Conservation (phyloP, 75 land plant genomes). For the Gnetum montanum region DNA sequence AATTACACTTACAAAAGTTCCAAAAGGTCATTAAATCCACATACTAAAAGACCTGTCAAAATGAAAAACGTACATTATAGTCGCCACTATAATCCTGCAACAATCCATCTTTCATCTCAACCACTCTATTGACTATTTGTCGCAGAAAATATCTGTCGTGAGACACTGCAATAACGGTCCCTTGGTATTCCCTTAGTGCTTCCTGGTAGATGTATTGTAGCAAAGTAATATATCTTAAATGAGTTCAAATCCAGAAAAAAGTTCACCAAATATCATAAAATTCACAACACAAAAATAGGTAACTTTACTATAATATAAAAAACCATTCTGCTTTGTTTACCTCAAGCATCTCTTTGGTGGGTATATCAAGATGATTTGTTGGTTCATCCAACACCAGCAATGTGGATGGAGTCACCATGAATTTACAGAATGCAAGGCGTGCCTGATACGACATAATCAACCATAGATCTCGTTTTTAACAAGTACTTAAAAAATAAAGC, state of each 20-base stretch:
- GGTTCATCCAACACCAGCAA: conserved; percentile 91
- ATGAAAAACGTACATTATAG: conserved; percentile 68
- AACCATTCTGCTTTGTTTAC: too few species aligned
- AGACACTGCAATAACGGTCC: conserved; percentile 91
- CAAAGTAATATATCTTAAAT: not conserved
- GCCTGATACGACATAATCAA: conserved; percentile 32
- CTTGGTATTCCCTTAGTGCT: conserved; percentile 79
- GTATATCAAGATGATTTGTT: conserved; percentile 95
- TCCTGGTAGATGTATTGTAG: conserved; percentile 35
- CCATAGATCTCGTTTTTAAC: not conserved
- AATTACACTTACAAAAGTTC: too few species aligned
- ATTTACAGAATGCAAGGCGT: conserved; percentile 88
- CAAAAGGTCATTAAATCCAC: too few species aligned
- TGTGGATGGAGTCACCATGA: conserved; percentile 96
- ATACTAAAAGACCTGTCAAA: too few species aligned
- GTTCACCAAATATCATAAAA: not conserved
- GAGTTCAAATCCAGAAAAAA: not conserved
- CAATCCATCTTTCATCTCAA: conserved; percentile 62
- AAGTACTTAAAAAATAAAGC: not conserved
- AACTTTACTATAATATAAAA: not conserved
- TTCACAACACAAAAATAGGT: not conserved
- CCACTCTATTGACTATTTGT: conserved; percentile 91
- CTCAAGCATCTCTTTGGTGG: conserved; percentile 97
- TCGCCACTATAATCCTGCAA: conserved; percentile 81
- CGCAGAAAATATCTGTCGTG: conserved; percentile 88